A percentile compares a stretch with the other conserved stretches of the same genome.
Evolutionary conservation across 208 protist species (phyloP).

Genomic region (Tritrichomonas musculus): DNA sequence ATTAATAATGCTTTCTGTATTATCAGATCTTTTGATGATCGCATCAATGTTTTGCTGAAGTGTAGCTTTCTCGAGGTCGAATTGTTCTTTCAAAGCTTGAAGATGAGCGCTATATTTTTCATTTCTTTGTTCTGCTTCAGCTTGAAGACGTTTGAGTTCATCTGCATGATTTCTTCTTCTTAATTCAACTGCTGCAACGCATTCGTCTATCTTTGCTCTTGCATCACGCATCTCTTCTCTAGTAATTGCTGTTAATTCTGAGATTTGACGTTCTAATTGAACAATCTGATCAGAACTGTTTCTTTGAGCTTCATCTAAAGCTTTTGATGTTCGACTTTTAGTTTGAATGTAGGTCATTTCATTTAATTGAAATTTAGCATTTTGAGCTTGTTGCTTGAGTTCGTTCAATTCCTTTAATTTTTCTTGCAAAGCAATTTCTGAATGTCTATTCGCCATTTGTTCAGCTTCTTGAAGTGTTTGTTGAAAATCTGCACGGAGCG

Average conservation of each 20-base stretch:
- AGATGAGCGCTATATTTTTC: not conserved
- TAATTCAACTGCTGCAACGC: not conserved
- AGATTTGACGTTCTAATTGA: not conserved
- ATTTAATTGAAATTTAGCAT: not conserved
- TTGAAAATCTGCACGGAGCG: not conserved
- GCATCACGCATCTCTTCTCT: not conserved
- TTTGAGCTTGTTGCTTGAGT: not conserved
- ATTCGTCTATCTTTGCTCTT: conserved; percentile 10
- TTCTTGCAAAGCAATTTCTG: not conserved
- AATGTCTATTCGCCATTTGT: not conserved
- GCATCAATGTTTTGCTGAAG: not conserved
- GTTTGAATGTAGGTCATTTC: not conserved
- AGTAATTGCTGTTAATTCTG: not conserved
- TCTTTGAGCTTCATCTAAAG: not conserved
- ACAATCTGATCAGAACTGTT: not conserved
- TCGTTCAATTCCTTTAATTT: not conserved
- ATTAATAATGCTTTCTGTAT: conserved; percentile 24
- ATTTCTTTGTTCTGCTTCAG: not conserved
- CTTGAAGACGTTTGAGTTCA: not conserved
- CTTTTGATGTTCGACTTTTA: not conserved
- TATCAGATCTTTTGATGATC: not conserved
- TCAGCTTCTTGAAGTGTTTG: not conserved
- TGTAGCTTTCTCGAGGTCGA: not conserved
- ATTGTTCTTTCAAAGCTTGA: not conserved
- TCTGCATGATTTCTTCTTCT: not conserved